Evolutionary conservation across 345 rosid genomes (phyloP).

Genomic region (Clarkia xantiana): DNA sequence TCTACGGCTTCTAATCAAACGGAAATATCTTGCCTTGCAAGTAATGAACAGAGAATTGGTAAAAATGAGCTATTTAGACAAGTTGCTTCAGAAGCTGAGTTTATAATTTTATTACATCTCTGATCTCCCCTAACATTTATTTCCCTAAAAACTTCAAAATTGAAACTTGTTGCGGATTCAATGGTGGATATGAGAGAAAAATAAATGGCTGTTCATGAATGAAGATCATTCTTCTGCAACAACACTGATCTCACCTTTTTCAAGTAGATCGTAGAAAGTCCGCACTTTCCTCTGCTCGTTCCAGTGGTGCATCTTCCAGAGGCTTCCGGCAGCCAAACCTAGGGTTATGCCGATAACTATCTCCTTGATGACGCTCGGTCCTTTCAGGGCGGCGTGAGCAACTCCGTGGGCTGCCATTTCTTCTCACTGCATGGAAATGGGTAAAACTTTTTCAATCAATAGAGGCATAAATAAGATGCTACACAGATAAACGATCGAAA

Average conservation of each 20-base stretch:
- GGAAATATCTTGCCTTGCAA: no score
- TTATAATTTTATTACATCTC: no score
- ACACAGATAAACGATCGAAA: no score
- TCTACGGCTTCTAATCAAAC: no score
- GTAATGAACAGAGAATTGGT: no score
- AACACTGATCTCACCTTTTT: slow-evolving; percentile 1
- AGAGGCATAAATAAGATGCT: not conserved
- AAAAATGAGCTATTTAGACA: no score
- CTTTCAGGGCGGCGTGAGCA: slow-evolving; percentile 1
- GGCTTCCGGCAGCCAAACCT: slow-evolving; percentile 2
- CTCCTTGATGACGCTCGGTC: slow-evolving; percentile 7
- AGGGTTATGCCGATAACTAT: not conserved
- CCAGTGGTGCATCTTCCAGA: slow-evolving; percentile 7
- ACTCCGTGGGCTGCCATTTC: slow-evolving; percentile 1
- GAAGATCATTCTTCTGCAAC: not conserved
- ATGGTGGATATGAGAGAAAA: no score
- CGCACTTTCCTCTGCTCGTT: not conserved
- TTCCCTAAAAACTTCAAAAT: not conserved
- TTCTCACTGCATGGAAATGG: not conserved
- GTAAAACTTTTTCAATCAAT: not conserved
- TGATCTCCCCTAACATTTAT: not conserved
- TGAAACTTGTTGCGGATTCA: not conserved
- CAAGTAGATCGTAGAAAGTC: slow-evolving; percentile 1
- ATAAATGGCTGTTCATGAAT: no score
- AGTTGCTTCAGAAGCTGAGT: no score